Conservation (phyloP, 2,329 filamentous ascomycete species). For the Emergomyces africanus region DNA sequence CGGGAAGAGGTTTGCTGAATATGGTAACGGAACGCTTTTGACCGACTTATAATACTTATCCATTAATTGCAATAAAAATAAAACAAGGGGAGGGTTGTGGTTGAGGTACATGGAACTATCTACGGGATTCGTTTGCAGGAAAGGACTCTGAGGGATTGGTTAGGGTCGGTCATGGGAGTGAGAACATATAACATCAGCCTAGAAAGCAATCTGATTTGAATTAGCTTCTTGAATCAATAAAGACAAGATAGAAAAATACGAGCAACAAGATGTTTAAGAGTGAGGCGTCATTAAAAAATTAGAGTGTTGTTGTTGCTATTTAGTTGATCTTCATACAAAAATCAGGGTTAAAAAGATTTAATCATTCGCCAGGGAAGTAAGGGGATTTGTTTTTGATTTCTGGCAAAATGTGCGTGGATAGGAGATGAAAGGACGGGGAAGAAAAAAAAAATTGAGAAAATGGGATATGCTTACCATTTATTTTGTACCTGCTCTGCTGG, state of each 20-base stretch:
- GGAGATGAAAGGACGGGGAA: not conserved
- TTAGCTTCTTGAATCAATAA: not conserved
- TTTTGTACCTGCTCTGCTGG: slow-evolving; percentile 2
- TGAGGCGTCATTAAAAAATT: slow-evolving; percentile 56
- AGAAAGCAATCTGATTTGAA: not conserved
- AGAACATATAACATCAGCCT: not conserved
- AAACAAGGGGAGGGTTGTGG: not conserved
- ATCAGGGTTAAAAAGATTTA: slow-evolving; percentile 56
- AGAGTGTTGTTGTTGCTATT: slow-evolving; percentile 55
- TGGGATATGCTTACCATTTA: slow-evolving; percentile 5
- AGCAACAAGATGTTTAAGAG: not conserved
- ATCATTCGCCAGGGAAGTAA: slow-evolving; percentile 38
- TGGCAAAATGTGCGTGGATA: not conserved
- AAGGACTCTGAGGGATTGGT: not conserved
- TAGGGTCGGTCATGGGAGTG: no score
- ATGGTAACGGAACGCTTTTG: no score
- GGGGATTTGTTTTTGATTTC: not conserved
- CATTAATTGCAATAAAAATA: not conserved
- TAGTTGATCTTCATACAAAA: slow-evolving; percentile 44
- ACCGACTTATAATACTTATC: not conserved
- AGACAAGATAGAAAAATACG: not conserved
- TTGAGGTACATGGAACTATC: not conserved
- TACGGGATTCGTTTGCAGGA: no score
- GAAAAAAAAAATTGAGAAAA: no score
- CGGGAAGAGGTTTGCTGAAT: no score